Base-by-base conservation (phyloP, 495 filamentous ascomycete genomes). In the Neurospora sp. region DNA sequence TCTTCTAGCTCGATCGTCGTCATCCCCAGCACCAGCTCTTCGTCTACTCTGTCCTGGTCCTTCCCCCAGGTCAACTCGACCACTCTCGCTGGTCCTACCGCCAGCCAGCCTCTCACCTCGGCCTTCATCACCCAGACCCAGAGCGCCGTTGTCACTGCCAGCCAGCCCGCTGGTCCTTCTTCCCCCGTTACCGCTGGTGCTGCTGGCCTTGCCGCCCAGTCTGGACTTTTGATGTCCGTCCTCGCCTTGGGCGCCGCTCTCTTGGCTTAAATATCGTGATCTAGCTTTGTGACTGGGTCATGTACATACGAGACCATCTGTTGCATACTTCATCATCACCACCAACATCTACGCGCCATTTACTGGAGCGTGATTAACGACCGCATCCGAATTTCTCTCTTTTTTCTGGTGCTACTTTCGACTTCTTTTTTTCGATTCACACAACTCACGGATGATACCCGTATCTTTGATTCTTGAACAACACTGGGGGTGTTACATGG, bases 241-340 rank as follows among this genome's bases (percentile, higher is more conserved):
- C 70, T 88, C 23, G 85, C 81, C 31, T 79, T 83, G 69, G 82
- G 81, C 69, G 79, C 81, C 37, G 81, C 81, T 73, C 75, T 88
- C 70, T 75, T 88, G 46, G 81, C 79, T 41, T 85, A 81, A 82
- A 54, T 69, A 44, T 38, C 40, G 27, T 46, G 23, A 62, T 44
- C 27, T 71, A 18, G 71, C 69, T n/a, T 59, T 71, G 38, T 48
- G 42, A 69, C 37, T 35, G 44, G 39, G 62, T 11, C 48, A 31
- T 10, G n/a, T n/a, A 40, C 42, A 46, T 10, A 71, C 72, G 73
- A 70, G 70, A 69, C 72, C 41, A 75, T 75, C 42, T 70, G 48
- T 46, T 72, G 70, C 70, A 48, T 35, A 69, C 70, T 69, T 48
- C 62, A 20, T 38, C 27, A 70, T 59, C 38, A 5, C 44, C 69